Percentiles rank a stretch among this genome's conserved stretches.
Conservation (phyloP, 2,329 filamentous ascomycete genomes). For the Cladorrhinum sp. region DNA sequence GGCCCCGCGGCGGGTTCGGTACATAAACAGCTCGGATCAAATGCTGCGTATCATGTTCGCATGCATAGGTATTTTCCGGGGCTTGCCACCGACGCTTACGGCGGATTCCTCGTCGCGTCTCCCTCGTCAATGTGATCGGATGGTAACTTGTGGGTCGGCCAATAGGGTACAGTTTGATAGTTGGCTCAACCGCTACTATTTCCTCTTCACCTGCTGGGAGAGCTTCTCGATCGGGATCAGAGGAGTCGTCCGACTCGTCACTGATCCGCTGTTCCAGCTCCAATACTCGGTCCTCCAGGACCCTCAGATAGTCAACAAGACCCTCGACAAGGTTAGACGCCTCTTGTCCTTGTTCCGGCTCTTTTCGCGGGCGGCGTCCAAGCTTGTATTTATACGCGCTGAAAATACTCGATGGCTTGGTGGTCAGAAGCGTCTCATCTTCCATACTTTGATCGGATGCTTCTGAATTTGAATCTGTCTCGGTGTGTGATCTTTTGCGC, state of each 20-base stretch:
- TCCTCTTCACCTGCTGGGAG: not conserved
- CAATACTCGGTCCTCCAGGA: slow-evolving; percentile 4
- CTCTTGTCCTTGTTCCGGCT: not conserved
- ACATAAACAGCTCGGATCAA: not conserved
- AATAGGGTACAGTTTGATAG: not conserved
- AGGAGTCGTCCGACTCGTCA: not conserved
- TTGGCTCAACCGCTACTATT: not conserved
- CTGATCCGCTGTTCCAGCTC: not conserved
- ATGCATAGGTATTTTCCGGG: not conserved
- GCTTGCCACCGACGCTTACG: too few relatives aligned
- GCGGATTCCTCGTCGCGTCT: too few relatives aligned
- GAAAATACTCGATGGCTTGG: not conserved
- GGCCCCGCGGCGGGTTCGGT: not conserved
- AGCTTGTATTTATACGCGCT: not conserved
- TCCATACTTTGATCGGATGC: not conserved
- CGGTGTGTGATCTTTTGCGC: too few relatives aligned
- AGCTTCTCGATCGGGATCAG: not conserved
- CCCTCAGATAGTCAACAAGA: slow-evolving; percentile 3
- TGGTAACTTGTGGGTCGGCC: too few relatives aligned
- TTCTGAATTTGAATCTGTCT: not conserved
- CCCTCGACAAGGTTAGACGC: not conserved
- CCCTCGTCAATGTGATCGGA: not conserved
- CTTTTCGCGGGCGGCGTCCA: not conserved
- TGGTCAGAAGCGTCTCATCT: not conserved
- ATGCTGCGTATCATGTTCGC: not conserved